Base-by-base conservation (phyloP, 75 land plant species). In the Cupressus sempervirens region DNA sequence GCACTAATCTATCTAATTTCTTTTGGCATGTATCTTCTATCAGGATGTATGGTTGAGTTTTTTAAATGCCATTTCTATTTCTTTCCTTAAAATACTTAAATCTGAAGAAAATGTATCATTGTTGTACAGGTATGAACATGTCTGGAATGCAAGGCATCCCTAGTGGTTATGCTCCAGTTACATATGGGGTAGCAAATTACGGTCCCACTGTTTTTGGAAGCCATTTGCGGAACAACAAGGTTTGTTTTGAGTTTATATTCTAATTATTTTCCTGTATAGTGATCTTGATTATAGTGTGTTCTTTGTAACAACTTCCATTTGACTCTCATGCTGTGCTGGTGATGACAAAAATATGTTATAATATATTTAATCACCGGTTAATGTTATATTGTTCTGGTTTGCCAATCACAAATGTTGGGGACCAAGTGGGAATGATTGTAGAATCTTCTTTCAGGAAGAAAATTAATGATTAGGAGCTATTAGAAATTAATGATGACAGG, bases 131-230 rank as follows among this genome's bases (percentile, higher is more conserved):
- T 89, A 84, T 83, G 68, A 87, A 80, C 73, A 80, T 91, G 52
- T 79, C 88, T 80, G 91, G 88, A 76, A 87, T 86, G 85, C 94
- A 85, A 84, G 87, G 86, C 36, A 67, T 87, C 56, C 90, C 90
- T 76, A 87, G 83, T 85, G 85, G 86, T 26, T 86, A 86, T 88
- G 83, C 86, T 76, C 82, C 86, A 34, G 82, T 83, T 41, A 79
- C 89, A 30, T 88, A 92, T 80, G 88, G 87, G 75, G 12, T 89
- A 56, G 48, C 86, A 38, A 88, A 85, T 87, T 91, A 88, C 90
- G 93, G 90, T 79, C 77, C 93, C n/a, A 90, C 90, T 86, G 90
- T 91, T 4, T 83, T 32, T 82, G 93, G 92, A 77, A 86, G 87
- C 13, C 88, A 85, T 68, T 87, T 83, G 85, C 91, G 85, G 72